Percentiles rank a stretch among this genome's conserved stretches.
phyloP scores from a whole-genome alignment of 2,329 filamentous ascomycete species.

The Raffaelea arxii region DNA sequence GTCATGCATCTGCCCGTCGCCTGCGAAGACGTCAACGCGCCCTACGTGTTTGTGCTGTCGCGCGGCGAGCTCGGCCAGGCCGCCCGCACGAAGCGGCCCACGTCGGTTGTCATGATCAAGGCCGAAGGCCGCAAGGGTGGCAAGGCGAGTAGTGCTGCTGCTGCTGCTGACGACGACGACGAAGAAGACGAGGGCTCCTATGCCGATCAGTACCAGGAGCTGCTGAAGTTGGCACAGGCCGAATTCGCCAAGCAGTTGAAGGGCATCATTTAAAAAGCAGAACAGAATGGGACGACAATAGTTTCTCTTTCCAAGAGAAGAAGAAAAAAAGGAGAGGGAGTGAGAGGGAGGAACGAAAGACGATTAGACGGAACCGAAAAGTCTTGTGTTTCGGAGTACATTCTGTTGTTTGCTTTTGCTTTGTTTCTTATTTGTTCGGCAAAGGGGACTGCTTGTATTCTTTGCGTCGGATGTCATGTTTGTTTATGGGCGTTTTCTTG shows the following conservation, averaged over 20 bases:
- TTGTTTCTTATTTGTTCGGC: neutral
- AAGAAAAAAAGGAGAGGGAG: neutral
- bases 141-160: slow-evolving; percentile 43
- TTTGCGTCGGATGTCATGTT: neutral
- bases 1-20: slow-evolving; percentile 96
- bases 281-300: too few species aligned
- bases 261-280: slow-evolving; percentile 14
- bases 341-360: neutral
- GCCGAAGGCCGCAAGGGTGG: slow-evolving; percentile 28
- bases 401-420: neutral
- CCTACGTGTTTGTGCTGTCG: slow-evolving; percentile 90
- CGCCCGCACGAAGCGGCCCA: slow-evolving; percentile 90
- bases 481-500: neutral
- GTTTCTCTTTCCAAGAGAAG: too few species aligned
- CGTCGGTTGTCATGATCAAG: slow-evolving; percentile 82
- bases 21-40: slow-evolving; percentile 95
- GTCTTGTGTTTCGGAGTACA: slow-evolving; percentile 1
- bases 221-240: slow-evolving; percentile 58
- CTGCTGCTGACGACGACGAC: slow-evolving; percentile 26
- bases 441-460: neutral
- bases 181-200: slow-evolving; percentile 50
- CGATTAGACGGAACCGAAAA: neutral
- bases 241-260: slow-evolving; percentile 48
- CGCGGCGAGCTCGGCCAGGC: slow-evolving; percentile 90
- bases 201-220: slow-evolving; percentile 51